A percentile compares a stretch with the other conserved stretches of the same genome.
These are phyloP conservation scores for Phytophthora crassamura DNA, from an alignment of 352 stramenopile genomes.

Conservation along the genomic window DNA sequence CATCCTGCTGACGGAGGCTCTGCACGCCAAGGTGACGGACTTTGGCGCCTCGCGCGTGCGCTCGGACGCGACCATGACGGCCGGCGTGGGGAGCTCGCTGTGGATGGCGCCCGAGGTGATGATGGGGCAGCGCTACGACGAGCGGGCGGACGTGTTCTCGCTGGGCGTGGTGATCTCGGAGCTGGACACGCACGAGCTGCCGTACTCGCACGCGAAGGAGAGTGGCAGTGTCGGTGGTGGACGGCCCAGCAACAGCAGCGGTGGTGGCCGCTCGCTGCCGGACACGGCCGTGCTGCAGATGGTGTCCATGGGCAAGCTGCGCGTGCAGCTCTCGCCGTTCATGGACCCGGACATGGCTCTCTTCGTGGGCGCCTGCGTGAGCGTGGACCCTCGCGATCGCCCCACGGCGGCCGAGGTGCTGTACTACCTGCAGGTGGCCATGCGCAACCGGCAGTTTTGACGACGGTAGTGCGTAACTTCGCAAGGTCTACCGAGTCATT, in stretches of 20 bases:
- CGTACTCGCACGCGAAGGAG: constrained; percentile 21
- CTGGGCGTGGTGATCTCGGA: constrained; percentile 36
- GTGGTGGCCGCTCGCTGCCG: constrained; percentile 7
- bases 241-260: background rate
- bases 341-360: constrained; percentile 21
- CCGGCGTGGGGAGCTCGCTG: constrained; percentile 24
- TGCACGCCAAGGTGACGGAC: constrained; percentile 60
- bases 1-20: constrained; percentile 53
- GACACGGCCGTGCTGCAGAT: constrained; percentile 40
- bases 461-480: background rate
- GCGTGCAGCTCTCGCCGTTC: constrained; percentile 27
- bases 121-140: constrained; percentile 44
- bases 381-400: constrained; percentile 19
- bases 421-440: constrained; percentile 33
- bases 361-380: constrained; percentile 29
- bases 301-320: constrained; percentile 30
- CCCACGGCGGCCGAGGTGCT: constrained; percentile 39
- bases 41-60: constrained; percentile 48
- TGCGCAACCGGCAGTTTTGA: constrained; percentile 11
- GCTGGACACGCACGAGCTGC: constrained; percentile 35
- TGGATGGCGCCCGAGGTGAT: constrained; percentile 52
- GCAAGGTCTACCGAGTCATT: too few species aligned
- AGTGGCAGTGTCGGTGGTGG: background rate
- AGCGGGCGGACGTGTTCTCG: constrained; percentile 51
- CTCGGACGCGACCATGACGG: constrained; percentile 38